A percentile compares a stretch with the other conserved stretches of the same genome.
phyloP scores from a whole-genome alignment of 2,329 filamentous ascomycete species.

The Boeremia lycopersici region DNA sequence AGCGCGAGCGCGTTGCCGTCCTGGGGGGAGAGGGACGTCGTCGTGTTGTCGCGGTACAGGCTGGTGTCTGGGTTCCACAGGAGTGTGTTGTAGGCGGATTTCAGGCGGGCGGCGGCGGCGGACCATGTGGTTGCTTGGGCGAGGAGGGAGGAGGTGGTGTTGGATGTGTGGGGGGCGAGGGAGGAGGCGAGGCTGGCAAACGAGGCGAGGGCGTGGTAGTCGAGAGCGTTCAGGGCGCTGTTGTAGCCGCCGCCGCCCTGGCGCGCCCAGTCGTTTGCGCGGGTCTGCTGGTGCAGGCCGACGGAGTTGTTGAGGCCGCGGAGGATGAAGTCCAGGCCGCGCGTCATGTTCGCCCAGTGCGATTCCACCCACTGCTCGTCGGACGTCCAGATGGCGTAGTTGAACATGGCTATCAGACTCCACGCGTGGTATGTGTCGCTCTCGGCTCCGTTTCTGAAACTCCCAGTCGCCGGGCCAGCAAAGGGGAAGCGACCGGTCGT shows the following conservation, averaged over 20 bases:
- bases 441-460: conserved; percentile 14
- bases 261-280: conserved; percentile 40
- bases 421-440: conserved; percentile 33
- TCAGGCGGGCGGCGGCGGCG: conserved; percentile 13
- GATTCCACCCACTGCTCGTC: conserved; percentile 18
- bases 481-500: conserved; percentile 26
- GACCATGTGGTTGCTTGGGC: conserved; percentile 12
- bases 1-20: conserved; percentile 32
- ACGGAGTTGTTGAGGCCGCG: conserved; percentile 9
- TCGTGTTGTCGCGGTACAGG: conserved; percentile 28
- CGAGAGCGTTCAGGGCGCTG: conserved; percentile 41
- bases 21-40: conserved; percentile 28
- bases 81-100: conserved; percentile 17
- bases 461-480: conserved; percentile 21
- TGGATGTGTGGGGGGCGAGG: conserved; percentile 6
- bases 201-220: conserved; percentile 37
- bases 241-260: conserved; percentile 39
- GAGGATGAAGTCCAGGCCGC: conserved; percentile 24
- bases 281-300: conserved; percentile 25
- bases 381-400: conserved; percentile 25
- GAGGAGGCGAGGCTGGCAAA: conserved; percentile 25
- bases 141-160: not conserved
- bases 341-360: conserved; percentile 22
- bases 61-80: conserved; percentile 11
- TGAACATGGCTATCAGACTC: conserved; percentile 28